Evolutionary conservation across 1,139 yeast genomes (phyloP).

Genomic region (Blastobotrys capitulatus): DNA sequence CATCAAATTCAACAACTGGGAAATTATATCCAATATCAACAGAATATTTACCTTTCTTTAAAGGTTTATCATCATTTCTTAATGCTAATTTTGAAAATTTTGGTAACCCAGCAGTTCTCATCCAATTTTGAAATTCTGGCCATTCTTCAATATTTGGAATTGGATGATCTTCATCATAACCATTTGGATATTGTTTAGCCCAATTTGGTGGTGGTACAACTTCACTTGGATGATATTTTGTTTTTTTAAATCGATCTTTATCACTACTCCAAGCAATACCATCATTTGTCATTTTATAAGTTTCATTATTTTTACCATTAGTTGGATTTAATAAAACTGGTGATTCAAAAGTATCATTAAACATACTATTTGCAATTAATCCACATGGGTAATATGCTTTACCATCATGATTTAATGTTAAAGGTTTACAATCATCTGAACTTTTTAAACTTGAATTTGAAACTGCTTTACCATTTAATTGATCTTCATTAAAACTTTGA

Average conservation of each 20-base stretch:
- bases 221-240: slow-evolving; percentile 60
- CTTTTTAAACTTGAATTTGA: slow-evolving; percentile 51
- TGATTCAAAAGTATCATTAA: slow-evolving; percentile 73
- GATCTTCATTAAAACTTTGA: slow-evolving; percentile 85
- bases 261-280: slow-evolving; percentile 90
- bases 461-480: slow-evolving; percentile 71
- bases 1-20: slow-evolving; percentile 79
- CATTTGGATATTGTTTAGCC: slow-evolving; percentile 78
- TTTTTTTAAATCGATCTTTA: slow-evolving; percentile 69
- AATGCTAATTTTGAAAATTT: slow-evolving; percentile 75
- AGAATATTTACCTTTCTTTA: slow-evolving; percentile 65
- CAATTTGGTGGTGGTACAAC: slow-evolving; percentile 97
- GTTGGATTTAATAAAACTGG: slow-evolving; percentile 44
- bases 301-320: slow-evolving; percentile 32
- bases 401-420: slow-evolving; percentile 48
- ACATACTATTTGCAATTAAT: slow-evolving; percentile 84
- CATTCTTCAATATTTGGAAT: slow-evolving; percentile 68
- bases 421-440: slow-evolving; percentile 88
- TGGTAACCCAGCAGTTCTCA: slow-evolving; percentile 90
- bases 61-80: slow-evolving; percentile 63
- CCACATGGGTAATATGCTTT: slow-evolving; percentile 85
- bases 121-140: slow-evolving; percentile 94
- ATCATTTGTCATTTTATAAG: slow-evolving; percentile 57
- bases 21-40: slow-evolving; percentile 75
- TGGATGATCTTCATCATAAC: slow-evolving; percentile 75